Evolutionary conservation across 495 filamentous ascomycete genomes (phyloP), one percentile per base, ranked within the genome.

Genomic region (Xylaria sp.): DNA sequence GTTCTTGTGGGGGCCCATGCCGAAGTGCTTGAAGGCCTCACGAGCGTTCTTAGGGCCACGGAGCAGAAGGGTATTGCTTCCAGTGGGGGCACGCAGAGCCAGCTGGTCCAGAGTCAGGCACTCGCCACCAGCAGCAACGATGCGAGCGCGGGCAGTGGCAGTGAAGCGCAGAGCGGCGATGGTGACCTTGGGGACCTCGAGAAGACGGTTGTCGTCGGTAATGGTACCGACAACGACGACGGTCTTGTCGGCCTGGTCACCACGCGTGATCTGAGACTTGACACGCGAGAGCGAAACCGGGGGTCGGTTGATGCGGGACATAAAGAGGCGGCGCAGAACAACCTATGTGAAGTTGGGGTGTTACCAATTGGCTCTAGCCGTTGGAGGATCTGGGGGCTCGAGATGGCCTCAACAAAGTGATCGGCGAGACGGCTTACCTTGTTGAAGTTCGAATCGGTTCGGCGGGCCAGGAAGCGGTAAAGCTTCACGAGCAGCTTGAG

Each of bases 11-110:
- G 96, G 96, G 64, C 96, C 96, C 76, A 99, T 91, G 77, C 96
- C 96, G 82, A 99, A 98, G 87, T 98, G 97, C 91, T 97, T 98
- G 79, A 98, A 87, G 61, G 96, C 94, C 90, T 99, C 96, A 74
- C 96, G 89, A 71, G 93, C 83, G 83, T 97, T 98, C 93, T 97
- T 98, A 78, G 97, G 93, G 71, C 96, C 96, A 80, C 97, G 90
- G 80, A 99, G 90, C 61, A 99, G 88, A 67, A 99, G 88, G 62
- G 95, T 98, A 88, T 97, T 97, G 82, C 89, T 88, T 79, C 96
- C 96, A 73, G 94, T 98, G 69, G 96, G 96, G 71, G 93, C 90
- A 78, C 96, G 90, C 72, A 97, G 87, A 76, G 96, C 96, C 75
- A 99, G 90, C 88, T 99, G 94, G 82, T 99, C 96, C 76, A 99